Percentiles rank a stretch among this genome's conserved stretches.
Conservation (phyloP, 257 asterid genomes). For the Rhazya stricta region DNA sequence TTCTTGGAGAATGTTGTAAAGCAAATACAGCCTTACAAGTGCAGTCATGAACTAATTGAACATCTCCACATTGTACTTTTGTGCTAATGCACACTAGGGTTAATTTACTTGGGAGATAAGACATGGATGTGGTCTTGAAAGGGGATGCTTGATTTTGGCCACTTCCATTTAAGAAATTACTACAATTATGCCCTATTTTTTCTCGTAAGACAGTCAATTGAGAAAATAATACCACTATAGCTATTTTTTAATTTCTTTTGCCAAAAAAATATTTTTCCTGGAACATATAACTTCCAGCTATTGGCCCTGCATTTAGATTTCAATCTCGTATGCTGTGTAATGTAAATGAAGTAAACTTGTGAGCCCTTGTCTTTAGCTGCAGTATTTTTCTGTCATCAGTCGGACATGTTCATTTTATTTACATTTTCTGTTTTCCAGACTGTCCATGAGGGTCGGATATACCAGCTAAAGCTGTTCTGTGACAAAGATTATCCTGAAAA, state of each 20-base stretch:
- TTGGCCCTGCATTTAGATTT: too few species aligned
- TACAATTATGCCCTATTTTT: neutral
- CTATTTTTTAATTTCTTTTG: neutral
- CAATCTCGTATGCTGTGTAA: neutral
- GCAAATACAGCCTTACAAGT: too few species aligned
- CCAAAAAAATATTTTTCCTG: too few species aligned
- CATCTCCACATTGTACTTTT: neutral
- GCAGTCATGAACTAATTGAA: neutral
- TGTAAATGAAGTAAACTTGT: neutral
- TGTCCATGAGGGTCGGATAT: constrained; percentile 43
- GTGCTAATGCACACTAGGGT: neutral
- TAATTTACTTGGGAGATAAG: neutral
- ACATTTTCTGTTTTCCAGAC: constrained; percentile 22
- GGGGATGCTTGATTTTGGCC: neutral
- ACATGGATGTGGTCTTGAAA: neutral
- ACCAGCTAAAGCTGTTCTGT: constrained; percentile 40
- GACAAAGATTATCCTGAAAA: constrained; percentile 49
- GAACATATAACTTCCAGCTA: too few species aligned
- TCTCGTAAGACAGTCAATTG: neutral
- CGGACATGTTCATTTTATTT: neutral
- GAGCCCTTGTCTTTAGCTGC: neutral
- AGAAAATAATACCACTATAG: neutral
- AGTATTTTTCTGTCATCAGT: neutral
- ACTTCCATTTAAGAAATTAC: neutral
- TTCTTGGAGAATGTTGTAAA: too few species aligned